phyloP scores from a whole-genome alignment of 192 early-diverging fungal species.

The Linnemannia elongata region DNA sequence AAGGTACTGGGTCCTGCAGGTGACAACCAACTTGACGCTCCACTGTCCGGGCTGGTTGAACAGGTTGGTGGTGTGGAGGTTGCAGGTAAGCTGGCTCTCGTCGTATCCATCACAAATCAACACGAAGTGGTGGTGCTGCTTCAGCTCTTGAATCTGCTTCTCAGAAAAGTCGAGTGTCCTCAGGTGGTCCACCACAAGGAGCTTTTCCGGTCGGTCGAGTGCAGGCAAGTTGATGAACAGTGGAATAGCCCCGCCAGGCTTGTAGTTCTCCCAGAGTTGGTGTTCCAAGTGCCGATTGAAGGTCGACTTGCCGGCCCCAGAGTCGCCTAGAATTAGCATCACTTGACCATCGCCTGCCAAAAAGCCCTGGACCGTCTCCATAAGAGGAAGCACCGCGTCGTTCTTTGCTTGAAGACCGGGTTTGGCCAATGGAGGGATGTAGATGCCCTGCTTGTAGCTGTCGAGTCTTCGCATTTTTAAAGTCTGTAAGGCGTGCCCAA shows the following conservation, averaged over 20 bases:
- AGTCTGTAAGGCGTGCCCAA: background rate
- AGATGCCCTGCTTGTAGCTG: background rate
- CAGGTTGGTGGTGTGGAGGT: constrained; percentile 3
- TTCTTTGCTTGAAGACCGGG: background rate
- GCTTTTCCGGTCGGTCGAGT: background rate
- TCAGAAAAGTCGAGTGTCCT: background rate
- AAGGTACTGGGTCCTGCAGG: constrained; percentile 23
- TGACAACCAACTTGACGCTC: constrained; percentile 17
- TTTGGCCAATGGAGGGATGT: background rate
- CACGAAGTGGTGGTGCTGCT: background rate
- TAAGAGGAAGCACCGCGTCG: background rate
- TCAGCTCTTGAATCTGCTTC: background rate
- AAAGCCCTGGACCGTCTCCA: background rate
- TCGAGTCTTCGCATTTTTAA: background rate
- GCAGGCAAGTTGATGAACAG: background rate
- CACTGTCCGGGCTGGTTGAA: constrained; percentile 22
- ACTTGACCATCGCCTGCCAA: background rate
- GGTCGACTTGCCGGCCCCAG: background rate
- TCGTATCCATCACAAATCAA: constrained; percentile 7
- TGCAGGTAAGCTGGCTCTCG: background rate
- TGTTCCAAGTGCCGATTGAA: background rate
- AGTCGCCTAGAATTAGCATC: background rate
- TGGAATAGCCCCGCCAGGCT: background rate
- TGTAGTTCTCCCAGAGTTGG: background rate
- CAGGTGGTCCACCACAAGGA: background rate